Base-by-base conservation (phyloP, 805 yeast genomes). In the Ogataea siamensis region DNA sequence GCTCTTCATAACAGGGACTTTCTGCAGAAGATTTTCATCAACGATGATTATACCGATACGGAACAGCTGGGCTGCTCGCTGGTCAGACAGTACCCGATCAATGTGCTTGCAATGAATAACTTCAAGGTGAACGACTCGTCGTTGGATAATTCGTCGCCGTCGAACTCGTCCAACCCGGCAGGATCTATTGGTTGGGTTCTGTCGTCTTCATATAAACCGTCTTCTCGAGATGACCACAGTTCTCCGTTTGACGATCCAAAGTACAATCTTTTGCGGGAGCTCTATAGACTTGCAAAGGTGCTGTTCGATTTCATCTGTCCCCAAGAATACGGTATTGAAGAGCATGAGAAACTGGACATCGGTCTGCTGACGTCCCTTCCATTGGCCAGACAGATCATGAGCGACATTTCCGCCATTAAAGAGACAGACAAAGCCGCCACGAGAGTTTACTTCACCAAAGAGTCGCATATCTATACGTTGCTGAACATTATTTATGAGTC, bases 251-350 rank as follows among this genome's bases (percentile, higher is more conserved):
- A 87, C 56, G 83, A 83, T 46, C 80, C 87, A 2, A 80, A 83
- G 37, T 89, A 75, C 60, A 83, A 83, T 21, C 74, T 87, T 46
- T 70, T 93, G 42, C 72, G 98, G 49, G 99, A 93, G 58, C 72
- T 93, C 36, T 93, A 89, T 59, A 72, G 91, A 46, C 70, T 93
- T 39, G 86, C 96, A 1, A 94, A 93, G 60, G 96, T 93, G 5
- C 66, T 93, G 46, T 93, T 93, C 66, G 99, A 93, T 63, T 93
- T 91, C 57, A 88, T 93, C 33, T 93, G 98, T 63, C 99, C 99
- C 7, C 98, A 93, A 62, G 99, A 93, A 58, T 93, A 93, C 58
- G 99, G 99, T 47, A 93, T 93, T 51, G 87, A 89, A 48, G 95
- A 88, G 55, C 82, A 83, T 53, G 99, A 93, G 62, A 93, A 93